Percentiles rank a stretch among this genome's conserved stretches.
phyloP scores from a whole-genome alignment of 495 filamentous ascomycete species.

The Annulohypoxylon maeteangense region DNA sequence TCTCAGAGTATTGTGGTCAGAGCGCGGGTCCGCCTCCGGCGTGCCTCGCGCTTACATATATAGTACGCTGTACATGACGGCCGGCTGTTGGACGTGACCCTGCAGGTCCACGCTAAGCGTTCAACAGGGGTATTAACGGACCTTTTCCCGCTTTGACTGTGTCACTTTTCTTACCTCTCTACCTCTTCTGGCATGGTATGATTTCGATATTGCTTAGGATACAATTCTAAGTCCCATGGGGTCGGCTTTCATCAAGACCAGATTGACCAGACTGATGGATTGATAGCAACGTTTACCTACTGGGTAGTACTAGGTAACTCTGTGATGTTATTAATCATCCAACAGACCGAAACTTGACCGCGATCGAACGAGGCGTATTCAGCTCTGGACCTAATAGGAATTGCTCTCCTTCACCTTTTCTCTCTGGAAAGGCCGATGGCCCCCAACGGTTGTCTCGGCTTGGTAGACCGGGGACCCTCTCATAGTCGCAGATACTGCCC shows the following conservation, averaged over 20 bases:
- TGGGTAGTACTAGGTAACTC: too few species aligned
- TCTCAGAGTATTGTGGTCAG: conserved; percentile 10
- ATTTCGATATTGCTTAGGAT: conserved; percentile 27
- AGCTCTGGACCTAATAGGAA: conserved; percentile 15
- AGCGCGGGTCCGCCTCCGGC: conserved; percentile 20
- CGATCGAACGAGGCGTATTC: conserved; percentile 12
- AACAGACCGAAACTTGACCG: conserved; percentile 21
- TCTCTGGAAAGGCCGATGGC: conserved; percentile 20
- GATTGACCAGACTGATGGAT: neutral
- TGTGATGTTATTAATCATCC: conserved; percentile 6
- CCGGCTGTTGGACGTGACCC: conserved; percentile 34
- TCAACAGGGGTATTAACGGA: conserved; percentile 30
- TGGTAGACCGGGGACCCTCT: conserved; percentile 24
- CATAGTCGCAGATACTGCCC: conserved; percentile 10
- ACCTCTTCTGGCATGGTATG: conserved; percentile 25
- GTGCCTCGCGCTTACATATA: conserved; percentile 38
- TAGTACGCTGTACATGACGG: conserved; percentile 20
- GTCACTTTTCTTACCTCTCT: conserved; percentile 22
- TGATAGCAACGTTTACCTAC: neutral
- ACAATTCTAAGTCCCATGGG: conserved; percentile 21
- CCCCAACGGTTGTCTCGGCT: conserved; percentile 36
- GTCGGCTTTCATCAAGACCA: conserved; percentile 6
- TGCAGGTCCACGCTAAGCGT: conserved; percentile 27
- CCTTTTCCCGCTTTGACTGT: conserved; percentile 43
- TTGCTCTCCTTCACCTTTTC: conserved; percentile 12